A percentile compares a stretch with the other conserved stretches of the same genome.
Evolutionary conservation across 1,284 basidiomycete genomes (phyloP).

Genomic region (Cutaneotrichosporon mucoides): DNA sequence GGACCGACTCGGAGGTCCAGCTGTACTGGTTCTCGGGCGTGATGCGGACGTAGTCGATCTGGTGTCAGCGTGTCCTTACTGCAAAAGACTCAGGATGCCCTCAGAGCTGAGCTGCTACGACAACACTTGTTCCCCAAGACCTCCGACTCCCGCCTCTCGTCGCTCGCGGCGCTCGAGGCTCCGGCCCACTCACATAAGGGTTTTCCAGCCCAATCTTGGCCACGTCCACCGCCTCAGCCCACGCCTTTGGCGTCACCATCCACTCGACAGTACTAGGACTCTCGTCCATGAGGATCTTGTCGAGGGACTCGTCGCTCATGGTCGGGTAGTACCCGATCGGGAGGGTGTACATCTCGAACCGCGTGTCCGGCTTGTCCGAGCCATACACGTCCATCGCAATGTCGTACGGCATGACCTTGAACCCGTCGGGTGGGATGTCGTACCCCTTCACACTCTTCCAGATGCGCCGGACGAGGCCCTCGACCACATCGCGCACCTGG

Average conservation of each 20-base stretch:
- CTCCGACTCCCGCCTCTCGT: no score
- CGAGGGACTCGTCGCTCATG: constrained; percentile 42
- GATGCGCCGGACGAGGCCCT: constrained; percentile 65
- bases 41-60: constrained; percentile 45
- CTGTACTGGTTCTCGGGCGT: constrained; percentile 36
- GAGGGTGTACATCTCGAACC: constrained; percentile 68
- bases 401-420: constrained; percentile 75
- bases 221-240: constrained; percentile 34
- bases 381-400: constrained; percentile 88
- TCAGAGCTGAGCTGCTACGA: no score
- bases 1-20: constrained; percentile 40
- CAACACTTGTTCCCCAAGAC: no score
- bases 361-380: constrained; percentile 90
- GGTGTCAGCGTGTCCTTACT: background rate
- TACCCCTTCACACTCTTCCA: constrained; percentile 64
- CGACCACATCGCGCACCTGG: constrained; percentile 71
- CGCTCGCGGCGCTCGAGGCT: no score
- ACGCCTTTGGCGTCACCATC: constrained; percentile 42
- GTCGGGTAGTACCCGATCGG: constrained; percentile 49
- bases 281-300: constrained; percentile 45
- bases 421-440: constrained; percentile 56
- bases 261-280: constrained; percentile 45
- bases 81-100: no score
- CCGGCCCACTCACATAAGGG: constrained; percentile 30
- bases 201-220: constrained; percentile 30